A percentile compares a stretch with the other conserved stretches of the same genome.
Conservation (phyloP, 108 stramenopile species). For the Nannochloropsis oceanica region DNA sequence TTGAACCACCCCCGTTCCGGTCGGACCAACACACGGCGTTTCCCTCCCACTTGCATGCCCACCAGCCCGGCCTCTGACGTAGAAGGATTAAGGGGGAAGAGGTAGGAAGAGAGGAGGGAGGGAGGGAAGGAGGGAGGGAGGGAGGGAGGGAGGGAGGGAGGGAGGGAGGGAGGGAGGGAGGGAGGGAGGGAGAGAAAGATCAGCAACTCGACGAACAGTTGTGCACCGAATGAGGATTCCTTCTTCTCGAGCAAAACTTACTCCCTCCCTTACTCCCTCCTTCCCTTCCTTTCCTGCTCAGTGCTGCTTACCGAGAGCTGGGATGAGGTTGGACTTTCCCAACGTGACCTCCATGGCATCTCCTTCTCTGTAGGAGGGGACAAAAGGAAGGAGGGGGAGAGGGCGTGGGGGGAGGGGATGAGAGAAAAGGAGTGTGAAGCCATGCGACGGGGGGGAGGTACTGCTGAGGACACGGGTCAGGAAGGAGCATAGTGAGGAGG, state of each 20-base stretch:
- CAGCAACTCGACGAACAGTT: not conserved
- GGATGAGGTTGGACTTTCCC: not conserved
- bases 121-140: not conserved
- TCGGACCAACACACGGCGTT: constrained; percentile 20
- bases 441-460: no score
- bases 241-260: not conserved
- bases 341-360: not conserved
- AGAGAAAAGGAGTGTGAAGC: not conserved
- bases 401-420: not conserved
- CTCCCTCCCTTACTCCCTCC: not conserved
- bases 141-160: not conserved
- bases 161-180: not conserved
- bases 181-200: not conserved
- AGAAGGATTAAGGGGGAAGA: not conserved
- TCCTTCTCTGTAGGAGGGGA: not conserved
- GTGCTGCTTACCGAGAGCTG: not conserved
- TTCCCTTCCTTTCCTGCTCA: not conserved
- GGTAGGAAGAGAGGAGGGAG: not conserved
- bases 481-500: no score
- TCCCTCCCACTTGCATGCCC: constrained; percentile 21
- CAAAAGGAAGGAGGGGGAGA: no score
- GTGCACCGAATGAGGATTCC: not conserved
- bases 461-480: no score
- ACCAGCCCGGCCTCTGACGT: constrained; percentile 4
- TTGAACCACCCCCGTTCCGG: constrained; percentile 35